Base-by-base conservation (phyloP, 495 filamentous ascomycete species). In the Aspergillus cavernicola region DNA sequence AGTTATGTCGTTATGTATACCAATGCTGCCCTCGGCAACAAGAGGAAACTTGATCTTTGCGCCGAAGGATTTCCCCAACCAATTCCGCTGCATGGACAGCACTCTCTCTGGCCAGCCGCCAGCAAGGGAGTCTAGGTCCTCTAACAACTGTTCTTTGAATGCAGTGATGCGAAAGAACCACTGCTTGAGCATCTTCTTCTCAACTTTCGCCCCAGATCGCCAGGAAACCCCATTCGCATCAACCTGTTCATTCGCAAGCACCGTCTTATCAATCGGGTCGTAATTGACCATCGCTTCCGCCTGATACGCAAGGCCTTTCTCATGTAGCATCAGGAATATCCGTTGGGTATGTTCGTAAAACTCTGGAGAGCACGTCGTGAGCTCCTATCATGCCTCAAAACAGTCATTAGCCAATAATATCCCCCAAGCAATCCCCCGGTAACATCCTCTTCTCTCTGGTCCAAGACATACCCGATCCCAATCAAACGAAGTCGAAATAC, bases 341-440 rank as follows among this genome's bases (percentile, higher is more conserved):
- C 80, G 79, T 63, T 96, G 90, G 0, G 90, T 96, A 60, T 96
- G 90, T 61, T 87, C 85, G 66, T 95, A 96, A 65, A 92, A 95
- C 4, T 77, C 76, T 4, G 90, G 89, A 53, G 87, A 77, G 69
- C 88, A 95, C 4, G 90, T 95, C 45, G 83, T 82, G 55, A 95
- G 65, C 73, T 95, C 90, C 88, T 95, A 66, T 43, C 7, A 22
- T 23, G 10, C 23, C 12, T 4, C 16, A 15, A 15, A 19, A 38
- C 4, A n/a, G 35, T 32, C 19, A 47, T 59, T 36, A 60, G 41
- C 57, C 33, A 26, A 55, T 22, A 3, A 19, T 20, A 1, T 35
- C 23, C 42, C 12, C 4, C 32, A 8, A 18, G n/a, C 32, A 16
- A 36, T 19, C 20, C 16, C n/a, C n/a, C n/a, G n/a, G n/a, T n/a